A percentile compares a stretch with the other conserved stretches of the same genome.
Conservation (phyloP, 305 asterid genomes). For the Solanum aculeatissimum region DNA sequence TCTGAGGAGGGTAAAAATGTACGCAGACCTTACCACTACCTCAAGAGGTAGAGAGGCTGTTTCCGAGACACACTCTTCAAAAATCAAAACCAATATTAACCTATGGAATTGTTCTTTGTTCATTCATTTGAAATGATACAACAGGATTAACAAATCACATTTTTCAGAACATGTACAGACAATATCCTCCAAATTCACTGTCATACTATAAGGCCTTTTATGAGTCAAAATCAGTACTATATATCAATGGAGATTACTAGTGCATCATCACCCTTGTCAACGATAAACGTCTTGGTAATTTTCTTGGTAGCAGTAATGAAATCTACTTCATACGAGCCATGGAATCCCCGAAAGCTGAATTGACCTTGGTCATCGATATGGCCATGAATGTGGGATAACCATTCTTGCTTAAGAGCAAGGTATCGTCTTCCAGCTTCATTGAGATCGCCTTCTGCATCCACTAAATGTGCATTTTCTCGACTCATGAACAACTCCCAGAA, state of each 20-base stretch:
- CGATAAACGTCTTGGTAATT: constrained; percentile 44
- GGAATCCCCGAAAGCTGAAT: constrained; percentile 59
- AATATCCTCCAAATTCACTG: neutral
- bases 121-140: neutral
- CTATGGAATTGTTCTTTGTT: neutral
- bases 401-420: constrained; percentile 62
- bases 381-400: constrained; percentile 67
- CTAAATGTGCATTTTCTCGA: constrained; percentile 54
- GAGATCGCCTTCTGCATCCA: constrained; percentile 73
- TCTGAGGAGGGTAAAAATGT: no score
- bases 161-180: neutral
- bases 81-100: neutral
- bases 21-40: no score
- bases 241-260: constrained; percentile 36
- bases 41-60: no score
- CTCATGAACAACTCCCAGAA: constrained; percentile 93
- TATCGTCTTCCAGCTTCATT: constrained; percentile 73
- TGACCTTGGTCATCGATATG: constrained; percentile 33
- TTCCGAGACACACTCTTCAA: neutral
- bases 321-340: constrained; percentile 59
- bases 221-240: neutral
- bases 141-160: neutral
- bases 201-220: neutral
- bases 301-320: constrained; percentile 17
- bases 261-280: constrained; percentile 58